Percentiles rank a stretch among this genome's conserved stretches.
Conservation (phyloP, 257 asterid species). For the Plantago elongata region DNA sequence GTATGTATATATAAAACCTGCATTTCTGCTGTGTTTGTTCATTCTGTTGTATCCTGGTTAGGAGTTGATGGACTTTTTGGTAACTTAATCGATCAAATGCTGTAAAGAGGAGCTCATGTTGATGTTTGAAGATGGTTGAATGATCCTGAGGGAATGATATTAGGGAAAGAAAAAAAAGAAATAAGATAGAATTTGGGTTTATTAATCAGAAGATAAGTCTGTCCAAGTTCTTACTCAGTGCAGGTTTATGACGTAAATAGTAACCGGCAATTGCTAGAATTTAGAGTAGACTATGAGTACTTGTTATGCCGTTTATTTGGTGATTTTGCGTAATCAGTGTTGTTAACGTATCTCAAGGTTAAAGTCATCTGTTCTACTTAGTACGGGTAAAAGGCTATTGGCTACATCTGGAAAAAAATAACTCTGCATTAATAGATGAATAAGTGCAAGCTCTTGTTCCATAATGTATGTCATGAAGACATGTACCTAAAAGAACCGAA, state of each 20-base stretch:
- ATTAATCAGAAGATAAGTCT: no score
- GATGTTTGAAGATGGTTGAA: no score
- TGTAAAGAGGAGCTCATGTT: neutral
- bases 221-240: no score
- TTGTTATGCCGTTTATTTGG: neutral
- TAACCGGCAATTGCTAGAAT: no score
- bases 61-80: neutral
- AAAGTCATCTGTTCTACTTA: constrained; percentile 8
- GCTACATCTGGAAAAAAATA: constrained; percentile 8
- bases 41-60: neutral
- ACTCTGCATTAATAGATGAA: neutral
- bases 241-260: no score
- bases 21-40: neutral
- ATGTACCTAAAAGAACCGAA: neutral
- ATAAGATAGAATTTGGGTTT: no score
- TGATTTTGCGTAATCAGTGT: neutral
- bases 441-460: neutral
- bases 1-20: constrained; percentile 8
- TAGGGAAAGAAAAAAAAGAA: no score
- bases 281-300: no score
- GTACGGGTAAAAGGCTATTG: neutral
- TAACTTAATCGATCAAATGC: neutral
- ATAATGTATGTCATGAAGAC: neutral
- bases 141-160: no score
- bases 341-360: constrained; percentile 15